Base-by-base conservation (phyloP, 2,329 filamentous ascomycete genomes). In the Botrytis elliptica region DNA sequence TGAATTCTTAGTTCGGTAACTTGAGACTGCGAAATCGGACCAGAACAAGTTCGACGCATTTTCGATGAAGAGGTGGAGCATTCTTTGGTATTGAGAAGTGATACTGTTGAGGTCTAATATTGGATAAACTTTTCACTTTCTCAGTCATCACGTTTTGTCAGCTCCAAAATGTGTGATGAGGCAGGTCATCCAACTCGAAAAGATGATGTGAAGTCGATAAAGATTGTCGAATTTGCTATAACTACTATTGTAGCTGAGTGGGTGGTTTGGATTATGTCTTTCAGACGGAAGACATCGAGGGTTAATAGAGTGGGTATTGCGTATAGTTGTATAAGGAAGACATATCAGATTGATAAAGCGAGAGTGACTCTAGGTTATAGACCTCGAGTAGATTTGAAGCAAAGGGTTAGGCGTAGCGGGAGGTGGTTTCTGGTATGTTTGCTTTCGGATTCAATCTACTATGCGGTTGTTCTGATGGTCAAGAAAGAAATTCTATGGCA, bases 1-100 rank as follows among this genome's bases (percentile, higher is more conserved):
- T 90, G 88, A 79, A 92, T 92, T 9, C 88, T 89, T 96, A 97
- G 83, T 97, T 36, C 8, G 4, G 42, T 64, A 52, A n/a, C 33
- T n/a, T 40, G 29, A 33, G 33, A 22, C 16, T 29, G 25, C 66
- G 14, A 40, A 22, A 4, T 36, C 20, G 66, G 36, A 25, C 36
- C 36, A 18, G 49, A 25, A 25, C 25, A 60, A 1, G 5, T 33
- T 29, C 25, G 20, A 10, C 25, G 9, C 29, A 40, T 60, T 29
- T 29, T 60, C 4, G 5, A 22, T 20, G 25, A 14, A 5, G 49
- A 70, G 36, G 36, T n/a, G 20, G 42, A 60, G 25, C 67, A 60
- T 22, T 25, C 16, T 40, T 60, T 44, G 36, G 2, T 70, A 25
- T 42, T 25, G 18, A 42, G 33, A 9, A 42, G 25, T 36, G 36